Base-by-base conservation (phyloP, 2,329 filamentous ascomycete species). In the Sclerotinia borealis region DNA sequence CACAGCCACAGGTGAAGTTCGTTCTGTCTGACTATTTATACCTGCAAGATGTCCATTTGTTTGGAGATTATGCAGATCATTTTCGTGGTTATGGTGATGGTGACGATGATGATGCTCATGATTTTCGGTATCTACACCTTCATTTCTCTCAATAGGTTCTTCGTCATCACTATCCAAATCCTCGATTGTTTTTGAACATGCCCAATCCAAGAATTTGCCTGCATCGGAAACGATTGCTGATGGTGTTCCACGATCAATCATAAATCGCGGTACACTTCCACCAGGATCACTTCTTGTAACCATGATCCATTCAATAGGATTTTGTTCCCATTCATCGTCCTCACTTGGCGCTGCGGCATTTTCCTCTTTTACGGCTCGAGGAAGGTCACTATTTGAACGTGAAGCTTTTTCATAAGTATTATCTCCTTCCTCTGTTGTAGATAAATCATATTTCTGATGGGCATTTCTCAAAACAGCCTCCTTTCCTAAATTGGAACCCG, bases 251-350 rank as follows among this genome's bases (percentile, higher is more conserved):
- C 87, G 79, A 69, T 90, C 88, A 27, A 90, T 85, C 82, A 91
- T 85, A 76, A 89, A 91, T 34, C 85, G 80, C 3, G 88, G 88
- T 29, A 90, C 88, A 60, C 82, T 88, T 34, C 88, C 88, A 31
- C 88, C 88, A n/a, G 88, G 87, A 71, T 90, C 87, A 73, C 85
- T 88, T 59, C 88, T 77, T 6, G 87, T 90, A 49, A 91, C 81
- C 88, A 90, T 90, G 63, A 89, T 86, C 88, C 88, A 91, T 72
- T 90, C 87, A 1, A 91, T 82, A 0, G 87, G 85, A 68, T 87
- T 88, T 10, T 77, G 75, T 67, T 87, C 84, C 2, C 79, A 76
- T 39, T 83, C 79, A n/a, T 77, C 75, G 1, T 73, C 72, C 51
- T 78, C 75, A 66, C 59, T 67, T 59, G 68, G 58, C 31, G 68